These are phyloP conservation scores for Trifolium pratense DNA, from an alignment of 306 rosid genomes.

Conservation along the genomic window DNA sequence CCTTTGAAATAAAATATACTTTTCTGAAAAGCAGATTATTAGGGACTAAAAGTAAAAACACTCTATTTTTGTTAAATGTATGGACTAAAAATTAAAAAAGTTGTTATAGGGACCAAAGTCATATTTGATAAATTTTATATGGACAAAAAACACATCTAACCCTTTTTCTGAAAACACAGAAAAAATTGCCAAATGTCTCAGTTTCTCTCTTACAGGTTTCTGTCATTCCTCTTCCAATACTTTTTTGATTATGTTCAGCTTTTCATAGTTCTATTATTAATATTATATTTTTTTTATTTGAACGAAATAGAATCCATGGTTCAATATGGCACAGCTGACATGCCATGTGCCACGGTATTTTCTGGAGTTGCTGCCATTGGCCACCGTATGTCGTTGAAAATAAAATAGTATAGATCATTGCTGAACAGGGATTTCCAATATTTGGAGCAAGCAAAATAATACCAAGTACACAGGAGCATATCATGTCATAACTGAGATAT, in stretches of 20 bases:
- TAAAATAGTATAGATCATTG: constrained; percentile 11
- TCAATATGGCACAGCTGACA: constrained; percentile 2
- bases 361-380: constrained; percentile 5
- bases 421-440: constrained; percentile 18
- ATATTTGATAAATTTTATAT: no score
- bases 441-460: constrained; percentile 15
- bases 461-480: constrained; percentile 16
- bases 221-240: background rate
- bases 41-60: no score
- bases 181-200: background rate
- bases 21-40: constrained; percentile 28
- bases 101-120: no score
- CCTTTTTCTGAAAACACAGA: no score
- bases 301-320: constrained; percentile 13
- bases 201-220: background rate
- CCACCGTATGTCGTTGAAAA: background rate
- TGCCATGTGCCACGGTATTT: background rate
- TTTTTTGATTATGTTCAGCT: constrained; percentile 5
- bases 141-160: background rate
- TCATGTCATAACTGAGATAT: background rate
- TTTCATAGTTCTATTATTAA: background rate
- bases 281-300: background rate
- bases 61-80: no score
- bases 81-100: no score
- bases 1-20: background rate